Conservation (phyloP, 73 alveolate species). For the Paraurostyla sp. region DNA sequence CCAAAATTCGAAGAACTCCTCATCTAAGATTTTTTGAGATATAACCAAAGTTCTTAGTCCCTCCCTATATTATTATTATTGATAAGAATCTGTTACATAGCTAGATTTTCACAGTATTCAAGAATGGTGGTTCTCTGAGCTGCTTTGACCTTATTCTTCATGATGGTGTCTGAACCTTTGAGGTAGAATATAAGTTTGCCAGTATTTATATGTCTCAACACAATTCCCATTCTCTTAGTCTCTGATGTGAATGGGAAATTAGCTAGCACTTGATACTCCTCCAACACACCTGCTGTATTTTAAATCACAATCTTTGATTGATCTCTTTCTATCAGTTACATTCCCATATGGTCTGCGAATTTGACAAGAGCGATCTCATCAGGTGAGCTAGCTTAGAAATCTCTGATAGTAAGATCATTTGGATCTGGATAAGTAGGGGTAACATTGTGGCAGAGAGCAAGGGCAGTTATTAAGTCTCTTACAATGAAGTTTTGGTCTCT, state of each 20-base stretch:
- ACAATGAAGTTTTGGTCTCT: constrained; percentile 77
- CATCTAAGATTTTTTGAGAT: constrained; percentile 82
- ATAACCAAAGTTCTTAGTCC: constrained; percentile 95
- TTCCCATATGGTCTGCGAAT: constrained; percentile 88
- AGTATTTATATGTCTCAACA: constrained; percentile 77
- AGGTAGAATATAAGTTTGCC: constrained; percentile 86
- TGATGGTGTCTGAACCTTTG: constrained; percentile 98
- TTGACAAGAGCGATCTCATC: constrained; percentile 97
- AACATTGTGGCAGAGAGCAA: constrained; percentile 70
- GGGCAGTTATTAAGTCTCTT: constrained; percentile 90
- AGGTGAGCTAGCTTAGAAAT: constrained; percentile 92
- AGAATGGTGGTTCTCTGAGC: constrained; percentile 79
- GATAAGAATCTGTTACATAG: constrained; percentile 56
- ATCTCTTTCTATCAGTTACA: constrained; percentile 80
- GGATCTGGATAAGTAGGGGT: constrained; percentile 55
- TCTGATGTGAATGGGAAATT: constrained; percentile 94
- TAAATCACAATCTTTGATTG: constrained; percentile 74
- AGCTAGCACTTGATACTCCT: constrained; percentile 86
- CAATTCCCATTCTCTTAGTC: constrained; percentile 96
- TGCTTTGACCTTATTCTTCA: constrained; percentile 89
- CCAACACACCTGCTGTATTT: constrained; percentile 72
- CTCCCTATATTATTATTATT: constrained; percentile 53
- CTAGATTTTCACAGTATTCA: constrained; percentile 94
- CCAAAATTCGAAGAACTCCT: constrained; percentile 84
- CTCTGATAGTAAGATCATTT: constrained; percentile 32